A percentile compares a stretch with the other conserved stretches of the same genome.
These are phyloP conservation scores for Capsicum chinense DNA, from an alignment of 257 asterid genomes.

Conservation along the genomic window DNA sequence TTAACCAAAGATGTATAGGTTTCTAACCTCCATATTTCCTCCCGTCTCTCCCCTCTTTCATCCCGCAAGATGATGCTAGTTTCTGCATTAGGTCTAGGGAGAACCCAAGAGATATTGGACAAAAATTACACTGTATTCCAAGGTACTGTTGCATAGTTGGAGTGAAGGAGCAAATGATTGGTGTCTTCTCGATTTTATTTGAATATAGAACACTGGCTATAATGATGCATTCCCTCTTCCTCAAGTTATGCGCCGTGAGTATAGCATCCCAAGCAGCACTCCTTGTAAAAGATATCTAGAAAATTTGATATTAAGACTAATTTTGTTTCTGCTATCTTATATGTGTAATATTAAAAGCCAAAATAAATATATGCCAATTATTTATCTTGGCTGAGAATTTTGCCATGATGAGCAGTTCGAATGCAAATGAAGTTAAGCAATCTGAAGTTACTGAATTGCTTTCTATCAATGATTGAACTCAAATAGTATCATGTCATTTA, in stretches of 20 bases:
- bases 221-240: conserved; percentile 32
- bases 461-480: conserved; percentile 18
- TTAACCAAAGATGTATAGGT: conserved; percentile 24
- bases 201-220: conserved; percentile 22
- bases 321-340: conserved; percentile 28
- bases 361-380: conserved; percentile 22
- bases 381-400: conserved; percentile 23
- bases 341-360: conserved; percentile 28
- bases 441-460: conserved; percentile 12
- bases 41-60: conserved; percentile 18
- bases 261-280: conserved; percentile 34
- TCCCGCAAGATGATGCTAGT: conserved; percentile 28
- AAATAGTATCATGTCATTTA: neutral
- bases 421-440: conserved; percentile 25
- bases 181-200: conserved; percentile 28
- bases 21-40: conserved; percentile 24
- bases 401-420: conserved; percentile 24
- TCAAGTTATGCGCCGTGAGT: conserved; percentile 33
- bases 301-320: conserved; percentile 29
- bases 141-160: conserved; percentile 29
- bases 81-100: conserved; percentile 26
- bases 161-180: conserved; percentile 32
- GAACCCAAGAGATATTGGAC: conserved; percentile 28
- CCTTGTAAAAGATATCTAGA: conserved; percentile 32
- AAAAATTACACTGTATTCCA: conserved; percentile 17